Conservation (phyloP, 257 asterid species). For the Cinchona pubescens region DNA sequence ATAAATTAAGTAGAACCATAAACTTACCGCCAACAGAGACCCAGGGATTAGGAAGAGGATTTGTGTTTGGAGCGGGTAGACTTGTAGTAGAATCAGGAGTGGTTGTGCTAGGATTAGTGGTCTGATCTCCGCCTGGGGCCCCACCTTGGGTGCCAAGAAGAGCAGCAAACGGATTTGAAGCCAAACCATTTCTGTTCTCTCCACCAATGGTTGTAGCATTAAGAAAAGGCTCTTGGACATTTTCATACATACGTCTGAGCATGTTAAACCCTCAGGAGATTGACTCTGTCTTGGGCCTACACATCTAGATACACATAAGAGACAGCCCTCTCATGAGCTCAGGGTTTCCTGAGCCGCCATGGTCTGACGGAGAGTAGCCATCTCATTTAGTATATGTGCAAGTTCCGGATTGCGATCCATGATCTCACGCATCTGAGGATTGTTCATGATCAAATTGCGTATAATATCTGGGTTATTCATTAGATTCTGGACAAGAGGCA, state of each 20-base stretch:
- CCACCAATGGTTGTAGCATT: slow-evolving; percentile 56
- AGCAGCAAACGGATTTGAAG: slow-evolving; percentile 53
- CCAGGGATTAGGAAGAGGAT: slow-evolving; percentile 72
- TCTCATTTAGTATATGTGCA: slow-evolving; percentile 56
- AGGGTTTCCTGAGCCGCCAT: slow-evolving; percentile 67
- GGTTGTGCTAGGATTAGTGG: slow-evolving; percentile 29
- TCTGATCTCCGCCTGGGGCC: slow-evolving; percentile 26
- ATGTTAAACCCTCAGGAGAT: slow-evolving; percentile 65
- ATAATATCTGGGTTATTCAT: slow-evolving; percentile 60
- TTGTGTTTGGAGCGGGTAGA: slow-evolving; percentile 54
- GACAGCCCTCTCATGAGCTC: slow-evolving; percentile 70
- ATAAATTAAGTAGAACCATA: background rate
- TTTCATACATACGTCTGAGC: slow-evolving; percentile 66
- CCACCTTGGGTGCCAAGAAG: slow-evolving; percentile 46
- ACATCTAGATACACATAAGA: too few relatives aligned
- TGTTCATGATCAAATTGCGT: slow-evolving; percentile 48
- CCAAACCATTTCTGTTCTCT: slow-evolving; percentile 36
- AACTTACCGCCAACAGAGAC: slow-evolving; percentile 44
- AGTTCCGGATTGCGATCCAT: slow-evolving; percentile 60
- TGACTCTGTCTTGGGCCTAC: too few relatives aligned
- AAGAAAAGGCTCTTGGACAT: slow-evolving; percentile 58
- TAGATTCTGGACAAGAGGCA: slow-evolving; percentile 49
- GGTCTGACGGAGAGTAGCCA: slow-evolving; percentile 55
- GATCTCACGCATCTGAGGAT: slow-evolving; percentile 67
- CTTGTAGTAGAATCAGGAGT: slow-evolving; percentile 30